Conservation (phyloP, 352 stramenopile species). For the Discostella stelligera region DNA sequence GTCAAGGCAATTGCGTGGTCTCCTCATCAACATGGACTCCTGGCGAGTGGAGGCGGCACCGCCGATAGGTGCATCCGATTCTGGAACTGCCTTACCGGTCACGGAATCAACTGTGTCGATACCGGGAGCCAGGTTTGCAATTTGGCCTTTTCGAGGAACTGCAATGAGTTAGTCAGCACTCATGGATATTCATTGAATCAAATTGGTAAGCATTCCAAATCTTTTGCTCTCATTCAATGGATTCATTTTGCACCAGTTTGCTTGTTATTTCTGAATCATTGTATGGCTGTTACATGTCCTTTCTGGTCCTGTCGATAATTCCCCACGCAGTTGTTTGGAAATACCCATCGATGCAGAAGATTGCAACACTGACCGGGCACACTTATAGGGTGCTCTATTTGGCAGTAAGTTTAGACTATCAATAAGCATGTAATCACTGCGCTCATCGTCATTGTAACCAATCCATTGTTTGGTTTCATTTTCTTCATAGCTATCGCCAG, state of each 20-base stretch:
- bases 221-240: background rate
- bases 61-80: conserved; percentile 96
- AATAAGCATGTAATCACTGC: background rate
- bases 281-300: conserved; percentile 1
- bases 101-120: conserved; percentile 89
- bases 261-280: conserved; percentile 12
- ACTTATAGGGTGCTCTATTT: conserved; percentile 95
- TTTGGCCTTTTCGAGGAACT: conserved; percentile 95
- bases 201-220: conserved; percentile 89
- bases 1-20: conserved; percentile 98
- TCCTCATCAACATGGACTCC: conserved; percentile 92
- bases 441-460: background rate
- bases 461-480: too few relatives aligned
- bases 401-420: conserved; percentile 79
- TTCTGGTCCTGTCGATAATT: background rate
- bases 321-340: conserved; percentile 63
- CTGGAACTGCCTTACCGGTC: conserved; percentile 94
- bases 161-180: conserved; percentile 97
- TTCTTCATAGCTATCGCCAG: conserved; percentile 86
- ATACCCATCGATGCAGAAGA: conserved; percentile 95
- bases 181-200: conserved; percentile 97
- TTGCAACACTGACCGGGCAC: conserved; percentile 94
- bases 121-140: conserved; percentile 96
- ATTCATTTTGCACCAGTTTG: background rate
- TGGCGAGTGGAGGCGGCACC: conserved; percentile 93